Percentiles rank a stretch among this genome's conserved stretches.
Conservation (phyloP, 345 rosid species). For the Brassica juncea region DNA sequence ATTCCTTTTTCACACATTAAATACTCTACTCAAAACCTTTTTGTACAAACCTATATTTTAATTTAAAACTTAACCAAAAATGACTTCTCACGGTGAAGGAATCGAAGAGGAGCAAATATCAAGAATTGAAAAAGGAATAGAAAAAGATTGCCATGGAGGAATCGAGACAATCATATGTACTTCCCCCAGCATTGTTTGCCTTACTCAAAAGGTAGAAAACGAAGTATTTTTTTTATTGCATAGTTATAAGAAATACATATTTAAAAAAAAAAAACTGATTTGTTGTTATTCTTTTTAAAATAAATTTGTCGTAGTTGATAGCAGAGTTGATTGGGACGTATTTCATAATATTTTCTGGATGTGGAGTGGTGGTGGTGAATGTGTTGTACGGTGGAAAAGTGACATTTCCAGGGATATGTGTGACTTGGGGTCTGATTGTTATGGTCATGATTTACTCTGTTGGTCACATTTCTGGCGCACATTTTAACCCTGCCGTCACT, state of each 20-base stretch:
- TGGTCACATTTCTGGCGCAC: constrained; percentile 84
- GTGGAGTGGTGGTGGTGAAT: constrained; percentile 67
- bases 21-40: neutral
- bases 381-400: constrained; percentile 54
- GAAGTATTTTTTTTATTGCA: neutral
- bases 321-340: constrained; percentile 75
- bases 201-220: constrained; percentile 28
- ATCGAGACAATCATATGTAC: constrained; percentile 28
- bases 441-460: constrained; percentile 73
- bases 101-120: constrained; percentile 37
- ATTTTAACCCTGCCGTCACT: constrained; percentile 80
- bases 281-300: neutral
- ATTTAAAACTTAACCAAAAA: neutral
- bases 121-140: constrained; percentile 29
- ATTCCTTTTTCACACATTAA: neutral
- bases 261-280: neutral
- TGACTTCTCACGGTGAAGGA: constrained; percentile 21
- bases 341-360: constrained; percentile 71
- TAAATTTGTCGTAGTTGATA: constrained; percentile 41
- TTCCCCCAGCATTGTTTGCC: constrained; percentile 36
- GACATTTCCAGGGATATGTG: constrained; percentile 66
- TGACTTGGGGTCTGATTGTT: constrained; percentile 71
- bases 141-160: constrained; percentile 25
- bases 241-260: neutral
- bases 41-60: neutral